Evolutionary conservation across 805 yeast genomes (phyloP).

Genomic region (Myxozyma vanderwaltii): DNA sequence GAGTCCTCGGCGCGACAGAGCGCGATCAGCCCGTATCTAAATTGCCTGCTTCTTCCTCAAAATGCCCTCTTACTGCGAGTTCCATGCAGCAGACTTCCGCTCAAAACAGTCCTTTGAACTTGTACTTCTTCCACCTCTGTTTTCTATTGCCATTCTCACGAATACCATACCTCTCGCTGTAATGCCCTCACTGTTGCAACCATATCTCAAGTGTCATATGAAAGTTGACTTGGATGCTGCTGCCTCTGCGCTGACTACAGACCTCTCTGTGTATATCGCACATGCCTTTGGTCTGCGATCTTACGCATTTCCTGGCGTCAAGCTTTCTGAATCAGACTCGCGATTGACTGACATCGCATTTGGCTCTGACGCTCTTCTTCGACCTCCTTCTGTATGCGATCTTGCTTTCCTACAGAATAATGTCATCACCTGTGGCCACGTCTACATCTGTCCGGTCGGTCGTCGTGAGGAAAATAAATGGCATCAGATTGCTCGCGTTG

Average conservation of each 20-base stretch:
- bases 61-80: no score
- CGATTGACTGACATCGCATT: constrained; percentile 13
- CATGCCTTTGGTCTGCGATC: constrained; percentile 11
- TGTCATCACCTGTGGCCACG: constrained; percentile 11
- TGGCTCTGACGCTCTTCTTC: constrained; percentile 5
- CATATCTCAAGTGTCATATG: constrained; percentile 21
- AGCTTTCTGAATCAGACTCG: constrained; percentile 4
- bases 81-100: no score
- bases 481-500: constrained; percentile 29
- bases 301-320: constrained; percentile 29
- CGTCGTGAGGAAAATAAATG: constrained; percentile 29
- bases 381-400: constrained; percentile 25
- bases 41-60: no score
- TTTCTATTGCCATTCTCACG: constrained; percentile 17
- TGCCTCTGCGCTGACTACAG: neutral
- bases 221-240: neutral
- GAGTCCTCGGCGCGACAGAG: no score
- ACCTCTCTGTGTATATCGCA: constrained; percentile 11
- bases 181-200: constrained; percentile 23
- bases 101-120: constrained; percentile 19
- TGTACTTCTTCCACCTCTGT: constrained; percentile 24
- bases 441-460: constrained; percentile 22
- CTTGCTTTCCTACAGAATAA: constrained; percentile 8
- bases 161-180: constrained; percentile 14
- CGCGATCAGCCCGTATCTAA: no score